Conservation (phyloP, 345 rosid species). For the Triadica sebifera region DNA sequence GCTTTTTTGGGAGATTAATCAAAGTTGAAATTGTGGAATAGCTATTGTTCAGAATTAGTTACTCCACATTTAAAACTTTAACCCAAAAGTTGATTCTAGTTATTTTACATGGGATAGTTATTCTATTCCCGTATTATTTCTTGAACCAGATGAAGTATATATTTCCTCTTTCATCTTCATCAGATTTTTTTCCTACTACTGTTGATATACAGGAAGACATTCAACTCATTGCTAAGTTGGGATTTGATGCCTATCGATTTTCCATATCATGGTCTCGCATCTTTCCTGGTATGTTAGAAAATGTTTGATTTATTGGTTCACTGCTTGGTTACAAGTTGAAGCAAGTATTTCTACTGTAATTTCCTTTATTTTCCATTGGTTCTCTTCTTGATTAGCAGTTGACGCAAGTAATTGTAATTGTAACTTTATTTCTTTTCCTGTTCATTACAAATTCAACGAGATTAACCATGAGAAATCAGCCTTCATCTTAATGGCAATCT, state of each 20-base stretch:
- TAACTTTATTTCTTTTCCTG: too few species aligned
- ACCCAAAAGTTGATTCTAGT: constrained; percentile 1
- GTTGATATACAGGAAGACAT: constrained; percentile 70
- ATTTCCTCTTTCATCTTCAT: too few species aligned
- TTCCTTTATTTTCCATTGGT: neutral
- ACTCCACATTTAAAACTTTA: neutral
- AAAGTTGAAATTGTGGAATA: neutral
- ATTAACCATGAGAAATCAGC: neutral
- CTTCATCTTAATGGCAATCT: neutral
- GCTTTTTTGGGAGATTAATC: neutral
- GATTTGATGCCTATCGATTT: constrained; percentile 83
- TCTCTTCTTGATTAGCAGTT: neutral
- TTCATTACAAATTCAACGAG: neutral
- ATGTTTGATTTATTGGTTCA: neutral
- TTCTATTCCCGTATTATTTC: too few species aligned
- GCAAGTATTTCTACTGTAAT: neutral
- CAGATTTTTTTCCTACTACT: too few species aligned
- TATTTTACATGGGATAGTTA: constrained; percentile 10
- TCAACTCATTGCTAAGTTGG: constrained; percentile 60
- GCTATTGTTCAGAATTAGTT: neutral
- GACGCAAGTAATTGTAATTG: too few species aligned
- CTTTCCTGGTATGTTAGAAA: constrained; percentile 58
- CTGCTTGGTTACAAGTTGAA: neutral
- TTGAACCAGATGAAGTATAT: too few species aligned
- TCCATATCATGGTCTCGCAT: constrained; percentile 95